These are phyloP conservation scores for Lachancea kluyveri DNA, from an alignment of 805 yeast genomes.

Conservation along the genomic window DNA sequence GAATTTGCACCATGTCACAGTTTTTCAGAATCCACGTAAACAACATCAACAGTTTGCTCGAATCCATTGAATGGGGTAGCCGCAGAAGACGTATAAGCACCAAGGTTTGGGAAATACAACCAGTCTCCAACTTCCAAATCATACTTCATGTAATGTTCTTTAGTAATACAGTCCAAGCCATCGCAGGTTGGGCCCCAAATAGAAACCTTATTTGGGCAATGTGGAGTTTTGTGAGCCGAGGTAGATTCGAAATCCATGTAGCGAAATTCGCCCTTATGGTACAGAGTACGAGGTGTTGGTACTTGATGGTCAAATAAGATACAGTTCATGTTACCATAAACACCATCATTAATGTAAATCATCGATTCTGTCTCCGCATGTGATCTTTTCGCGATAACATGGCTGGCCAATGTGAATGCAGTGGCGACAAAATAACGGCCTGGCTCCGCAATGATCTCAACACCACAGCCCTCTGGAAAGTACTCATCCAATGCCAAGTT, in stretches of 20 bases:
- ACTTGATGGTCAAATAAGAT: slow-evolving; percentile 86
- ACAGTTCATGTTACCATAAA: slow-evolving; percentile 93
- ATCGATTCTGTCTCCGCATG: slow-evolving; percentile 42
- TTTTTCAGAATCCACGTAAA: slow-evolving; percentile 49
- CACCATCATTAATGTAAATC: slow-evolving; percentile 91
- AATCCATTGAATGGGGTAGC: slow-evolving; percentile 93
- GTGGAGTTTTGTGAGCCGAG: slow-evolving; percentile 6
- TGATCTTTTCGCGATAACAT: slow-evolving; percentile 78
- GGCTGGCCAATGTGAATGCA: slow-evolving; percentile 78
- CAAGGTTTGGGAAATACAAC: slow-evolving; percentile 76
- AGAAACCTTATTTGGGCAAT: slow-evolving; percentile 41
- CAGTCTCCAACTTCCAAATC: slow-evolving; percentile 83
- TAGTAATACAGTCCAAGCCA: slow-evolving; percentile 79
- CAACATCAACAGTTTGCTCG: slow-evolving; percentile 49
- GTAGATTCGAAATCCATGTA: slow-evolving; percentile 32
- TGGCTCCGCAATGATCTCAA: slow-evolving; percentile 78
- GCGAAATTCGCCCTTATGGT: slow-evolving; percentile 43
- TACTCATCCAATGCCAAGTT: slow-evolving; percentile 45
- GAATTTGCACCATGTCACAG: slow-evolving; percentile 5
- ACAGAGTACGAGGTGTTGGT: slow-evolving; percentile 63
- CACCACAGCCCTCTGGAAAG: slow-evolving; percentile 47
- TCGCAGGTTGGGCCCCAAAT: slow-evolving; percentile 99
- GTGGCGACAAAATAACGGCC: slow-evolving; percentile 85
- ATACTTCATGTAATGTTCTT: slow-evolving; percentile 44
- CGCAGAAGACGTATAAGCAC: slow-evolving; percentile 92